Percentiles rank a stretch among this genome's conserved stretches.
phyloP scores from a whole-genome alignment of 2,329 filamentous ascomycete species.

The Xylariaceae sp. region DNA sequence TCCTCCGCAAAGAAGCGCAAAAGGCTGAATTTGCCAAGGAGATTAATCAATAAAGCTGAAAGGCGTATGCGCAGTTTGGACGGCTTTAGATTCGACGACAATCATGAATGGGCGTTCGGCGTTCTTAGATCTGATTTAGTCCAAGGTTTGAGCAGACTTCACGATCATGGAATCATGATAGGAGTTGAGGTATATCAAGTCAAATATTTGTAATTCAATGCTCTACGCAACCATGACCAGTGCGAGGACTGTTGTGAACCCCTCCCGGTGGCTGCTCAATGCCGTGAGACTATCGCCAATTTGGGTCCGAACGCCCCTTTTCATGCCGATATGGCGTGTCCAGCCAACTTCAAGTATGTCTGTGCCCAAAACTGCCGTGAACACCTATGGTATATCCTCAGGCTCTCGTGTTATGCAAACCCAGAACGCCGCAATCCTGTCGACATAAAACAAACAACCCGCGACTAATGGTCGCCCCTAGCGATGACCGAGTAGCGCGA shows the following conservation, averaged over 20 bases:
- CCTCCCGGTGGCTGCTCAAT: no score
- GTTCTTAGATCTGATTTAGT: slow-evolving; percentile 1
- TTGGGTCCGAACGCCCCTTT: no score
- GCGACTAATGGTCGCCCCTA: slow-evolving; percentile 17
- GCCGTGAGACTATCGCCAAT: no score
- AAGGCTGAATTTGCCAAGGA: slow-evolving; percentile 38
- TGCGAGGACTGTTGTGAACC: background rate
- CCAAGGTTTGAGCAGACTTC: background rate
- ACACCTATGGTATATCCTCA: no score
- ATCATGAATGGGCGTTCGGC: slow-evolving; percentile 7
- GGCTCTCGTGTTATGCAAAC: slow-evolving; percentile 15
- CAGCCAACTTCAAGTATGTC: slow-evolving; percentile 5
- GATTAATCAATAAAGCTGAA: slow-evolving; percentile 8
- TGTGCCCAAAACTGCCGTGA: background rate
- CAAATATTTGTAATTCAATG: no score
- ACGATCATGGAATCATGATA: no score
- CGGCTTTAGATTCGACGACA: no score
- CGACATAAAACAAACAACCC: slow-evolving; percentile 11
- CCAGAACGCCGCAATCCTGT: slow-evolving; percentile 24
- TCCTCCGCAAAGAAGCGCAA: slow-evolving; percentile 53
- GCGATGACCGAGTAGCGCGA: slow-evolving; percentile 28
- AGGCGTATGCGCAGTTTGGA: background rate
- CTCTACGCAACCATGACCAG: no score
- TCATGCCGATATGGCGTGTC: background rate
- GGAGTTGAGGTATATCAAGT: no score